phyloP scores from a whole-genome alignment of 257 asterid genomes.

The Solanum pimpinellifolium region DNA sequence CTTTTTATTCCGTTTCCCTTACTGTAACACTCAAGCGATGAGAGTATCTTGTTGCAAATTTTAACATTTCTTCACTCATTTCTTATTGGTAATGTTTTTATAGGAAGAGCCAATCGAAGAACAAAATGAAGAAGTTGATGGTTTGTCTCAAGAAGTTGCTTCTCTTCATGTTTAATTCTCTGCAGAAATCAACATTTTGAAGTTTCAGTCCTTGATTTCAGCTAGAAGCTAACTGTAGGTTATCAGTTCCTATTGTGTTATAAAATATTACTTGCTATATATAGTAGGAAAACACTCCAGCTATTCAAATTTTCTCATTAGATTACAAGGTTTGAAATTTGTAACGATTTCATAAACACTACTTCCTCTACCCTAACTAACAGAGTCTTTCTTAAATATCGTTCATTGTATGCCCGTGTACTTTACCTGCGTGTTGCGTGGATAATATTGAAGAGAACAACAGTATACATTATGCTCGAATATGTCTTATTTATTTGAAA shows the following conservation, averaged over 20 bases:
- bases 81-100: background rate
- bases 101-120: slow-evolving; percentile 30
- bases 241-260: background rate
- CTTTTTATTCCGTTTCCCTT: background rate
- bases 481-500: no score
- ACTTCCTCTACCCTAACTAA: background rate
- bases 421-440: background rate
- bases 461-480: background rate
- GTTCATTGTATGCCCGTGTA: background rate
- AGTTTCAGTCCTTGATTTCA: background rate
- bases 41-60: background rate
- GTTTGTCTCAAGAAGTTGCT: slow-evolving; percentile 15
- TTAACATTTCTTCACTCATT: background rate
- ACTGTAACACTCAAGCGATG: background rate
- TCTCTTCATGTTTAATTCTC: slow-evolving; percentile 13
- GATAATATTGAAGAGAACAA: background rate
- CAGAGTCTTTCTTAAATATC: background rate
- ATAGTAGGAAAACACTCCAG: background rate
- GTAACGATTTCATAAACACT: background rate
- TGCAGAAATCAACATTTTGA: background rate
- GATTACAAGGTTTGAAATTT: background rate
- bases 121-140: slow-evolving; percentile 26
- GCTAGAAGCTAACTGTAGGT: slow-evolving; percentile 18
- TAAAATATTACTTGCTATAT: background rate
- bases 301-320: background rate